Evolutionary conservation across 1,139 yeast genomes (phyloP).

Genomic region (Ogataea hybrid): DNA sequence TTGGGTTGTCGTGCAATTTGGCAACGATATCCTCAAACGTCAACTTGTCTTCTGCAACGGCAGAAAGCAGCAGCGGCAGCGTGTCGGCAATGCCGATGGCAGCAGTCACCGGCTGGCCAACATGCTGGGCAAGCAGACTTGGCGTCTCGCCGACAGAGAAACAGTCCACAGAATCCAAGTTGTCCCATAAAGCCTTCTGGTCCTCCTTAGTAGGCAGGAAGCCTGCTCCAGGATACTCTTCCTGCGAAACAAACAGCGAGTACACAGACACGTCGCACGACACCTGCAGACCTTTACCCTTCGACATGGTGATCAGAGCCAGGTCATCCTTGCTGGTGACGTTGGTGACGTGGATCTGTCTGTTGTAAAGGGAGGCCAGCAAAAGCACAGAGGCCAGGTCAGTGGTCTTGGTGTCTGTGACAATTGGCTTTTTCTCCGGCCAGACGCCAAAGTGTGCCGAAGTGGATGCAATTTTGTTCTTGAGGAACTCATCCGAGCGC

Average conservation of each 20-base stretch:
- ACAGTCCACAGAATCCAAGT: constrained; percentile 71
- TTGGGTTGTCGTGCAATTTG: constrained; percentile 82
- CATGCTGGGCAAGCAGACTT: constrained; percentile 63
- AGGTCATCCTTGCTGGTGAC: constrained; percentile 82
- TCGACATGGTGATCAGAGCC: constrained; percentile 80
- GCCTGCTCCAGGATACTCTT: constrained; percentile 65
- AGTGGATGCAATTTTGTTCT: constrained; percentile 67
- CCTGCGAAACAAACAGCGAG: constrained; percentile 72
- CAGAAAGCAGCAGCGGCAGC: constrained; percentile 77
- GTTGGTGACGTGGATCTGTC: constrained; percentile 87
- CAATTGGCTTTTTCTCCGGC: constrained; percentile 83
- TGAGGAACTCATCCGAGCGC: constrained; percentile 73
- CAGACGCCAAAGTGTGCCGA: constrained; percentile 79
- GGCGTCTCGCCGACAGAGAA: constrained; percentile 87
- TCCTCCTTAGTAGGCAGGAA: constrained; percentile 81
- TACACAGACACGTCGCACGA: constrained; percentile 90
- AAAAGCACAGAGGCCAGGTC: constrained; percentile 88
- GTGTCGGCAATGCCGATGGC: constrained; percentile 82
- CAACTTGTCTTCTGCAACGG: constrained; percentile 71
- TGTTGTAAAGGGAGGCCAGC: constrained; percentile 82
- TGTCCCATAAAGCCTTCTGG: constrained; percentile 80
- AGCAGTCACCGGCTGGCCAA: constrained; percentile 57
- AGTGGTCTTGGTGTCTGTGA: constrained; percentile 90
- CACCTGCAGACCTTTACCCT: constrained; percentile 74
- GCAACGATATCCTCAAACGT: constrained; percentile 68